A percentile compares a stretch with the other conserved stretches of the same genome.
These are phyloP conservation scores for Chlorella sorokiniana DNA, from an alignment of 139 green algal species.

Conservation along the genomic window DNA sequence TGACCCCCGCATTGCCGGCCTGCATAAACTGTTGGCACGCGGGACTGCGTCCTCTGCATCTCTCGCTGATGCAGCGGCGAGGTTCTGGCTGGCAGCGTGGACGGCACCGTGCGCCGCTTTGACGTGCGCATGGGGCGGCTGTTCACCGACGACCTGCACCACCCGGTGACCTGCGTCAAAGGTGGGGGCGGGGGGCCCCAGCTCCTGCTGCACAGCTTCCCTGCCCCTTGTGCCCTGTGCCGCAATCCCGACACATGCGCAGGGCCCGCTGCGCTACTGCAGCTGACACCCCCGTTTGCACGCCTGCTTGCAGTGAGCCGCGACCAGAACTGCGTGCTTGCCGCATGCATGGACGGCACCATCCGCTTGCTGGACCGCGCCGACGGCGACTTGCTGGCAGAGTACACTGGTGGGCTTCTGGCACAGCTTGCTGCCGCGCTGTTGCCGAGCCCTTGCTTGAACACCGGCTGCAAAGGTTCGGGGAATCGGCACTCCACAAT, in stretches of 20 bases:
- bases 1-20: no score
- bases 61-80: slow-evolving; percentile 40
- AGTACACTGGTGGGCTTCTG: slow-evolving; percentile 61
- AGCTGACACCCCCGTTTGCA: no score
- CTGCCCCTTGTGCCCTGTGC: neutral
- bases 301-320: slow-evolving; percentile 35
- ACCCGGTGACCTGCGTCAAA: slow-evolving; percentile 64
- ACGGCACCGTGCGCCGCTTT: slow-evolving; percentile 87
- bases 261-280: no score
- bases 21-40: neutral
- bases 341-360: slow-evolving; percentile 76
- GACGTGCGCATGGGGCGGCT: slow-evolving; percentile 82
- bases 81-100: slow-evolving; percentile 83
- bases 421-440: neutral
- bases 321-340: slow-evolving; percentile 66
- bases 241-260: no score
- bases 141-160: slow-evolving; percentile 75
- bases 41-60: neutral
- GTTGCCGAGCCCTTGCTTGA: neutral
- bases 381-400: slow-evolving; percentile 77
- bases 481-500: neutral
- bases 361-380: slow-evolving; percentile 69
- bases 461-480: neutral
- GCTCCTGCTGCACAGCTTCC: neutral
- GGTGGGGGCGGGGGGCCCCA: neutral